Evolutionary conservation across 352 stramenopile genomes (phyloP).

Genomic region (Phytopythium vexans): DNA sequence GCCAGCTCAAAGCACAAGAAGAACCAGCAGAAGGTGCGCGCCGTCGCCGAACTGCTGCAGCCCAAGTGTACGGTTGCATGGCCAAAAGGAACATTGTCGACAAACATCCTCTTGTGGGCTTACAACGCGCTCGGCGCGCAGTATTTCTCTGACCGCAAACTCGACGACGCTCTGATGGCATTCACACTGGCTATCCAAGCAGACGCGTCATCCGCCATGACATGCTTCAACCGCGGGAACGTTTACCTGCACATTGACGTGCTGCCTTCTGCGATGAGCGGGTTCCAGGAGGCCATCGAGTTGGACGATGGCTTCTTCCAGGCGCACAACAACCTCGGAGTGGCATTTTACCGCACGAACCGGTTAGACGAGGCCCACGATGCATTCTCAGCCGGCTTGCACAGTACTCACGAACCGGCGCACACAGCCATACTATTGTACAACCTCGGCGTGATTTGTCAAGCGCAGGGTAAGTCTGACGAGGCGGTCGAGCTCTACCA

Average conservation of each 20-base stretch:
- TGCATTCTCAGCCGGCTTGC: slow-evolving; percentile 31
- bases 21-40: slow-evolving; percentile 22
- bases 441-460: slow-evolving; percentile 39
- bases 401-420: slow-evolving; percentile 19
- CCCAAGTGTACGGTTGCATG: slow-evolving; percentile 15
- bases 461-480: slow-evolving; percentile 32
- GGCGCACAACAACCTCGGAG: slow-evolving; percentile 47
- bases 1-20: slow-evolving; percentile 32
- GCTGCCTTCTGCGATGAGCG: slow-evolving; percentile 28
- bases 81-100: slow-evolving; percentile 39
- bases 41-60: slow-evolving; percentile 21
- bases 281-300: slow-evolving; percentile 51
- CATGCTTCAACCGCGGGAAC: slow-evolving; percentile 56
- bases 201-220: slow-evolving; percentile 25
- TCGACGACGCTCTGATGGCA: slow-evolving; percentile 49
- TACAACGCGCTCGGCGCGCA: slow-evolving; percentile 45
- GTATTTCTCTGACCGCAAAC: slow-evolving; percentile 14
- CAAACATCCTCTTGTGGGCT: slow-evolving; percentile 41
- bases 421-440: slow-evolving; percentile 38
- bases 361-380: slow-evolving; percentile 43
- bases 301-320: slow-evolving; percentile 29
- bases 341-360: slow-evolving; percentile 40
- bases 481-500: slow-evolving; percentile 53
- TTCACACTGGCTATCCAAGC: slow-evolving; percentile 53
- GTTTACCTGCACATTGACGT: slow-evolving; percentile 41